Base-by-base conservation (phyloP, 805 yeast species). In the Crinitomyces ghanaensis region DNA sequence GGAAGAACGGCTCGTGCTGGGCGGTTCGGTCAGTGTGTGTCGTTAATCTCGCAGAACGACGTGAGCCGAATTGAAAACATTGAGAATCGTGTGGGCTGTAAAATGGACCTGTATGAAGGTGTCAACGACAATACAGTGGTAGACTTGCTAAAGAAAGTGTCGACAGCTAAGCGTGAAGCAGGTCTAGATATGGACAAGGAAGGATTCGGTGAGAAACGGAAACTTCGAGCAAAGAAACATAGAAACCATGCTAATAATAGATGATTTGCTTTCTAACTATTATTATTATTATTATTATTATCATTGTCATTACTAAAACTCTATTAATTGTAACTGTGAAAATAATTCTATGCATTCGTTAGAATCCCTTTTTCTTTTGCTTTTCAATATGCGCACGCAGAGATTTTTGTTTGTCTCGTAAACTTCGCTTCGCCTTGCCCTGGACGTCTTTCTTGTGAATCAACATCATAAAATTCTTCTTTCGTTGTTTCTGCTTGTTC, bases 1-100 rank as follows among this genome's bases (percentile, higher is more conserved):
- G 98, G 98, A 63, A 82, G 98, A 72, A 88, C 98, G 8, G 98
- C 97, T 6, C 80, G 98, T 70, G 97, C 97, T 2, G 97, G 97
- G 2, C 68, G 93, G 46, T 60, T 63, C 32, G 98, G 98, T 60
- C 83, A 74, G 42, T 70, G 93, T 5, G 63, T 91, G 1, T 72
- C 91, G 9, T 67, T 91, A 38, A 79, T 91, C 3, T 73, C 93
- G 1, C 95, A 86, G 47, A 73, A 78, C 38, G 98, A 88, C 52
- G 76, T 91, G 9, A 68, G 65, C 17, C 68, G 97, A 48, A 68
- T 91, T 4, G 70, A 79, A 40, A 77, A 88, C 5, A 88, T 91
- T 34, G 98, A 91, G 54, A 83, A 74, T 35, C 68, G 96, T 44
- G 79, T 84, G 26, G 76, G 74, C 28, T 68, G 71, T 42, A 80